Percentiles rank a stretch among this genome's conserved stretches.
phyloP scores from a whole-genome alignment of 352 stramenopile species.

The Globisporangium camurandrum region DNA sequence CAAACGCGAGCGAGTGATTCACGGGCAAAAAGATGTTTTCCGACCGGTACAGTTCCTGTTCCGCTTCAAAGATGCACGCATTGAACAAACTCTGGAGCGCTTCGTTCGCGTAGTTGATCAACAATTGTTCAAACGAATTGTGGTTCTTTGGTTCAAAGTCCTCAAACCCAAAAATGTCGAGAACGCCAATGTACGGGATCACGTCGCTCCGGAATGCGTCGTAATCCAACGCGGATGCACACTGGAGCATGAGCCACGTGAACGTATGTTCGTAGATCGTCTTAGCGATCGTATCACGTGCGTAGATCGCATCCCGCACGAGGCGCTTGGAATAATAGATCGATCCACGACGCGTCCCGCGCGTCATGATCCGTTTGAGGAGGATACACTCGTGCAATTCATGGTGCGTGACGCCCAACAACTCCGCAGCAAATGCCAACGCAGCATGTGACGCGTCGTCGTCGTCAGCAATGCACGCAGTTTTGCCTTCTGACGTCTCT shows the following conservation, averaged over 20 bases:
- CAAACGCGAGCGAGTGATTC: conserved; percentile 76
- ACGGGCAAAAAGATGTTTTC: conserved; percentile 81
- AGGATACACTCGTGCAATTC: conserved; percentile 71
- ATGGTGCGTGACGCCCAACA: conserved; percentile 59
- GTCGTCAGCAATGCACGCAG: conserved; percentile 40
- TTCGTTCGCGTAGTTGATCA: conserved; percentile 93
- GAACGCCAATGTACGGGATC: conserved; percentile 84
- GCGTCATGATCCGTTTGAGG: conserved; percentile 74
- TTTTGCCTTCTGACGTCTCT: conserved; percentile 68
- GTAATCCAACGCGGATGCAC: conserved; percentile 68
- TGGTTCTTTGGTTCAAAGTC: conserved; percentile 84
- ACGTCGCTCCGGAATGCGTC: conserved; percentile 75
- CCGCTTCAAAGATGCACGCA: conserved; percentile 77
- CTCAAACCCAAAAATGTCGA: conserved; percentile 92
- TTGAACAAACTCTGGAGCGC: conserved; percentile 89
- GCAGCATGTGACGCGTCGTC: conserved; percentile 41
- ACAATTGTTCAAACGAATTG: conserved; percentile 89
- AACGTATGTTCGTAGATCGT: conserved; percentile 87
- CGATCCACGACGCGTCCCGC: conserved; percentile 57
- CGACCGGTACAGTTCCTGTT: conserved; percentile 76
- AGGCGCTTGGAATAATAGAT: conserved; percentile 73
- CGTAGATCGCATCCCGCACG: conserved; percentile 62
- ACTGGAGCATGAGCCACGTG: conserved; percentile 85
- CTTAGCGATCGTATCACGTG: conserved; percentile 85
- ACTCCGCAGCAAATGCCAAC: conserved; percentile 36